Percentiles rank a stretch among this genome's conserved stretches.
These are phyloP conservation scores for Phaeotremella fagi DNA, from an alignment of 768 basidiomycete species.

Conservation along the genomic window DNA sequence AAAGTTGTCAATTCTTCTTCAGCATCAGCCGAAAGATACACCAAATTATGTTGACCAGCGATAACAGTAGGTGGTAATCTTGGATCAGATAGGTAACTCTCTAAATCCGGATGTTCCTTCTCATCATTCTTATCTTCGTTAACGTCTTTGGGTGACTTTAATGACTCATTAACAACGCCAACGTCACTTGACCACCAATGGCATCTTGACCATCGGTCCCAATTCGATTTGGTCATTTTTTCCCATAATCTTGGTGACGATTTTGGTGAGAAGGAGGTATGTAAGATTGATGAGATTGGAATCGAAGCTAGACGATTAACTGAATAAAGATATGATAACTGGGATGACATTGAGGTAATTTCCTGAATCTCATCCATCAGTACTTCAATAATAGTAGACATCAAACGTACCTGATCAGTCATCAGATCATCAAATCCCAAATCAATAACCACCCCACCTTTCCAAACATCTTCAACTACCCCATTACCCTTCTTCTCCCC, in stretches of 20 bases:
- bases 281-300: slow-evolving; percentile 69
- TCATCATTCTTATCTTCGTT: background rate
- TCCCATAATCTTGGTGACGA: slow-evolving; percentile 26
- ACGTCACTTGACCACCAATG: slow-evolving; percentile 68
- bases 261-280: slow-evolving; percentile 60
- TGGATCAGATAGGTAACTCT: slow-evolving; percentile 8
- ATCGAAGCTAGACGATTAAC: slow-evolving; percentile 67
- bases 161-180: slow-evolving; percentile 4
- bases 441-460: slow-evolving; percentile 57
- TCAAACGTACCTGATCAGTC: slow-evolving; percentile 69
- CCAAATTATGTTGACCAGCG: slow-evolving; percentile 54
- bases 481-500: slow-evolving; percentile 54
- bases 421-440: slow-evolving; percentile 89
- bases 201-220: slow-evolving; percentile 68
- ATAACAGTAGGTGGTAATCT: slow-evolving; percentile 10
- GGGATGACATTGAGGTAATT: slow-evolving; percentile 78
- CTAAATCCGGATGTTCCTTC: background rate
- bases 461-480: slow-evolving; percentile 28
- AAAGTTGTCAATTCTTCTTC: slow-evolving; percentile 78
- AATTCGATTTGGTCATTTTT: slow-evolving; percentile 60
- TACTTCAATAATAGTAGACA: background rate
- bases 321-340: slow-evolving; percentile 87
- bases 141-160: background rate
- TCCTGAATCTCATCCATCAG: slow-evolving; percentile 57
- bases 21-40: slow-evolving; percentile 95